These are phyloP conservation scores for Ustilago nuda DNA, from an alignment of 1,284 basidiomycete genomes.

Conservation along the genomic window DNA sequence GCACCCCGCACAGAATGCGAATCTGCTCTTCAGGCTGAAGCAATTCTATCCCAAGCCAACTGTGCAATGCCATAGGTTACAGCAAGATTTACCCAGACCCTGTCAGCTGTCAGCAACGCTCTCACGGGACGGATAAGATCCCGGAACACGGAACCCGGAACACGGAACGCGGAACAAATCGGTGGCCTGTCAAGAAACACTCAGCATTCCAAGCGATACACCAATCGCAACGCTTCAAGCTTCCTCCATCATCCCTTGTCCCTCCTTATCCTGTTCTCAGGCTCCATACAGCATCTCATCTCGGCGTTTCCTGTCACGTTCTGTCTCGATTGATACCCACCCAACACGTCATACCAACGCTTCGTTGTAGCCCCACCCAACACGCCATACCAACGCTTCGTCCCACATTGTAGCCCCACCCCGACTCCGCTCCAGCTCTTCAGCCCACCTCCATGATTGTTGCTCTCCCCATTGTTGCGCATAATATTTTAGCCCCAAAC, in stretches of 20 bases:
- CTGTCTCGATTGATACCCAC: neutral
- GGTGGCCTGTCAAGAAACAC: neutral
- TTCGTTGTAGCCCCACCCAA: neutral
- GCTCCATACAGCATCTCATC: neutral
- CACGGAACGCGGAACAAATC: neutral
- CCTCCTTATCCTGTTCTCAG: neutral
- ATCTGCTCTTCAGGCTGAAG: no score
- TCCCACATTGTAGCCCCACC: neutral
- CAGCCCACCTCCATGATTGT: neutral
- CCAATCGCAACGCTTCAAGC: neutral
- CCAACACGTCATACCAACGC: neutral
- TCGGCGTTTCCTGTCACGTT: neutral
- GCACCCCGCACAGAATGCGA: no score
- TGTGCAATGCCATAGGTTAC: neutral
- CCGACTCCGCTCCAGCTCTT: slow-evolving; percentile 7
- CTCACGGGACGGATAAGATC: neutral
- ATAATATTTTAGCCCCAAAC: no score
- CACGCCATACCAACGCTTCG: neutral
- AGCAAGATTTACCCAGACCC: neutral
- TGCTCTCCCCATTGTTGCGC: no score
- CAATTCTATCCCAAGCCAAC: neutral
- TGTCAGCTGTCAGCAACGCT: slow-evolving; percentile 1
- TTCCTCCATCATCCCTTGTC: neutral
- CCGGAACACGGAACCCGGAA: neutral
- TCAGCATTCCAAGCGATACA: neutral